These are phyloP conservation scores for Comarum palustre DNA, from an alignment of 306 rosid species.

Conservation along the genomic window DNA sequence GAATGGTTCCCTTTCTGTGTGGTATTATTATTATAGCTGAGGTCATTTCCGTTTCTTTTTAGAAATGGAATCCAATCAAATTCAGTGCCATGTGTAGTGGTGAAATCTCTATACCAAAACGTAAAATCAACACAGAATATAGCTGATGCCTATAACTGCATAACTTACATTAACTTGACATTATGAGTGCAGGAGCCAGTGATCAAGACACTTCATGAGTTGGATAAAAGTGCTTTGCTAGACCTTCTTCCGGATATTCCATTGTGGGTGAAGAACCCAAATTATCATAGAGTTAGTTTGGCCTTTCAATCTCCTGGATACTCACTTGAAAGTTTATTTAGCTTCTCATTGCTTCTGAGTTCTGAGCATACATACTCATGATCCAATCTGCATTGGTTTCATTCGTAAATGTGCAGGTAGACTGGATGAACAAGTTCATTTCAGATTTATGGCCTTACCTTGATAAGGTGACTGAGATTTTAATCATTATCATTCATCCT, in stretches of 20 bases:
- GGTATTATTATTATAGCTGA: no score
- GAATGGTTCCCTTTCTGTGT: not conserved
- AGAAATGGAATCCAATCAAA: not conserved
- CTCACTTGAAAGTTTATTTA: no score
- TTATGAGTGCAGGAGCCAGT: constrained; percentile 51
- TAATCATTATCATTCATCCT: not conserved
- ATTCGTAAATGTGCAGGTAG: constrained; percentile 48
- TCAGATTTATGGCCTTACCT: constrained; percentile 69
- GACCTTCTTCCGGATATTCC: constrained; percentile 76
- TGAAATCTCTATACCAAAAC: not conserved
- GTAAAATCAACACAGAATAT: not conserved
- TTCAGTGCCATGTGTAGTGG: not conserved
- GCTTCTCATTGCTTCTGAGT: not conserved
- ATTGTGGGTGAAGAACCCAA: constrained; percentile 78
- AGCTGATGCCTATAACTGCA: not conserved
- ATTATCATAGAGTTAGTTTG: constrained; percentile 67
- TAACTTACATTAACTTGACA: constrained; percentile 22
- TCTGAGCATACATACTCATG: not conserved
- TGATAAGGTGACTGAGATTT: constrained; percentile 44
- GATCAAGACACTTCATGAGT: constrained; percentile 50
- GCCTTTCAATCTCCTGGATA: constrained; percentile 7
- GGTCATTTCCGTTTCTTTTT: not conserved
- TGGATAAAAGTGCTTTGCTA: constrained; percentile 53
- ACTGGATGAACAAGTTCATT: constrained; percentile 67
- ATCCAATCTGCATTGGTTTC: constrained; percentile 12